A percentile compares a stretch with the other conserved stretches of the same genome.
Evolutionary conservation across 2,329 filamentous ascomycete genomes (phyloP).

Genomic region (Onygena corvina): DNA sequence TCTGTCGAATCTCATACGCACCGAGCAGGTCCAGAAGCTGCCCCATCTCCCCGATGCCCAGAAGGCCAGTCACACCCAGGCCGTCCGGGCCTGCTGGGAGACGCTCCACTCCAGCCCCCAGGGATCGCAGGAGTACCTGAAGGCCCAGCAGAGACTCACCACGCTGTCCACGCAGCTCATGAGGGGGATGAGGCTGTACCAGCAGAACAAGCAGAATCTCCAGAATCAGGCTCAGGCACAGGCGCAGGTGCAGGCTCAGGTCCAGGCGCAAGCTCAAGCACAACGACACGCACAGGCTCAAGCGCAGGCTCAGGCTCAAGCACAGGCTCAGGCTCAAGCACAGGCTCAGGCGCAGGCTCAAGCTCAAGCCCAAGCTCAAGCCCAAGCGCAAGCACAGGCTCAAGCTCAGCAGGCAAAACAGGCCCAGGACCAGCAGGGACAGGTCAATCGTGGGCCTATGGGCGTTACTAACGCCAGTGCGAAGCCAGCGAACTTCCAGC

Average conservation of each 20-base stretch:
- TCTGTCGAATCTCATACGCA: conserved; percentile 39
- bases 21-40: conserved; percentile 42
- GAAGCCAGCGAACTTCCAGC: conserved; percentile 30
- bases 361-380: conserved; percentile 19
- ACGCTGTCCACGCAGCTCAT: conserved; percentile 42
- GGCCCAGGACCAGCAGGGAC: conserved; percentile 11
- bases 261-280: conserved; percentile 11
- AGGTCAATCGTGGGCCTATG: background rate
- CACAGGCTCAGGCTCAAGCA: conserved; percentile 18
- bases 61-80: conserved; percentile 44
- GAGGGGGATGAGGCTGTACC: conserved; percentile 39
- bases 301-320: conserved; percentile 2
- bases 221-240: conserved; percentile 11
- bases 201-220: conserved; percentile 21
- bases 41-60: conserved; percentile 43
- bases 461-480: conserved; percentile 12
- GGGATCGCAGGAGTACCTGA: conserved; percentile 39
- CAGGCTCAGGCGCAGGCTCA: conserved; percentile 19
- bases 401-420: conserved; percentile 14
- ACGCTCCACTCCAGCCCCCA: conserved; percentile 38
- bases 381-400: too few species aligned
- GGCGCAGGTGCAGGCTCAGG: conserved; percentile 9
- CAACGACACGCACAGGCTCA: conserved; percentile 2
- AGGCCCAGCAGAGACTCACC: conserved; percentile 40
- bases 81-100: conserved; percentile 45